phyloP scores from a whole-genome alignment of 306 rosid genomes.

The Canavalia ensiformis region DNA sequence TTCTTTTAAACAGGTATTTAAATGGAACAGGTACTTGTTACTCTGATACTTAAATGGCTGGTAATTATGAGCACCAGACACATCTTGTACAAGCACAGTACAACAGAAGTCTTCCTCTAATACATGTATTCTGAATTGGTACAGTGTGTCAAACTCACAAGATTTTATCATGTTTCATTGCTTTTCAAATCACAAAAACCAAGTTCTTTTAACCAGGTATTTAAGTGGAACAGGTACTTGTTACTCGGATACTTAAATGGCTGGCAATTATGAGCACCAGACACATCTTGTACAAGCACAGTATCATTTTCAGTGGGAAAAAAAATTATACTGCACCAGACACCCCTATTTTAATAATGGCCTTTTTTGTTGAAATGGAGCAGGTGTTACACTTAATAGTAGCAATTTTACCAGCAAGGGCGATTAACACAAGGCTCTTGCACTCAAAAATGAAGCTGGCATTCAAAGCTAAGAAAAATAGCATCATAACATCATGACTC shows the following conservation, averaged over 20 bases:
- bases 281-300: slow-evolving; percentile 6
- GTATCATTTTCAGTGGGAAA: not conserved
- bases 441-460: slow-evolving; percentile 26
- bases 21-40: not conserved
- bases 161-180: slow-evolving; percentile 20
- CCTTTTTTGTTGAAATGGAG: not conserved
- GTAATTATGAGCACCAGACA: slow-evolving; percentile 18
- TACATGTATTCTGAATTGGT: not conserved
- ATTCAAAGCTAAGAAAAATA: slow-evolving; percentile 38
- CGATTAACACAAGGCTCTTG: slow-evolving; percentile 8
- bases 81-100: not conserved
- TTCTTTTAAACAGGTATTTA: slow-evolving; percentile 23
- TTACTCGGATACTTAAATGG: slow-evolving; percentile 27
- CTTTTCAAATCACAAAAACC: slow-evolving; percentile 38
- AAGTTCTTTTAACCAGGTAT: slow-evolving; percentile 16
- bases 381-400: not conserved
- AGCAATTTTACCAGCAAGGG: slow-evolving; percentile 31
- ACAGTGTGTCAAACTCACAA: slow-evolving; percentile 23
- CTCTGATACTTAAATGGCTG: slow-evolving; percentile 21
- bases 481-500: slow-evolving; percentile 16
- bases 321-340: not conserved
- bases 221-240: not conserved
- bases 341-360: not conserved
- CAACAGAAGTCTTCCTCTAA: slow-evolving; percentile 2
- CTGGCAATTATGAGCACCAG: slow-evolving; percentile 13